Conservation (phyloP, 768 basidiomycete genomes). For the Inosperma sp. region DNA sequence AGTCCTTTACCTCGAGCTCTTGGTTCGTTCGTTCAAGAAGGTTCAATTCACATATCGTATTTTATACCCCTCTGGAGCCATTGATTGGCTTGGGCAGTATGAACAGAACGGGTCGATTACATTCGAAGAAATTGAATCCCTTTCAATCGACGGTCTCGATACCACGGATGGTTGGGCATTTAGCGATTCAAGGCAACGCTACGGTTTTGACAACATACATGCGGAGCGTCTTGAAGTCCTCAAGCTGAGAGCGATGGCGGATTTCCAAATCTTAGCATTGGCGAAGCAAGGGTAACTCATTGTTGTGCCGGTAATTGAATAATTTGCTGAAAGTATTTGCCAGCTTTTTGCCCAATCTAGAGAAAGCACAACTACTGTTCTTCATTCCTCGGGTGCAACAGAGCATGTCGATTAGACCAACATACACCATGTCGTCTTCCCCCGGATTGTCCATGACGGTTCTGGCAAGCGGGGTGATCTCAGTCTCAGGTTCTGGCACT, state of each 20-base stretch:
- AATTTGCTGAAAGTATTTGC: slow-evolving; percentile 5
- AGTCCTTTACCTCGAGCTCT: slow-evolving; percentile 8
- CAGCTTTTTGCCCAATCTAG: slow-evolving; percentile 19
- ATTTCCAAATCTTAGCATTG: slow-evolving; percentile 21
- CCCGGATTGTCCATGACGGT: slow-evolving; percentile 24
- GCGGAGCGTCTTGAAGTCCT: slow-evolving; percentile 12
- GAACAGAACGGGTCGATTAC: slow-evolving; percentile 40
- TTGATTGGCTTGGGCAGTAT: slow-evolving; percentile 44
- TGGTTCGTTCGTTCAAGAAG: background rate
- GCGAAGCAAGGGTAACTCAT: slow-evolving; percentile 18
- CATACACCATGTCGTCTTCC: slow-evolving; percentile 30
- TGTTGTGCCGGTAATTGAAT: background rate
- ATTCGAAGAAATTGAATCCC: slow-evolving; percentile 22
- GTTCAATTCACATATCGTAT: slow-evolving; percentile 50
- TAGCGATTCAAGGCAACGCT: slow-evolving; percentile 1
- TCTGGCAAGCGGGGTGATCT: slow-evolving; percentile 22
- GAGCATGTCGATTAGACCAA: slow-evolving; percentile 21
- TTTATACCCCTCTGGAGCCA: slow-evolving; percentile 37
- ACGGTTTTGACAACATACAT: slow-evolving; percentile 2
- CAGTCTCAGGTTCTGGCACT: slow-evolving; percentile 27
- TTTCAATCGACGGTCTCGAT: slow-evolving; percentile 5
- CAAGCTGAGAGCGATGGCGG: slow-evolving; percentile 5
- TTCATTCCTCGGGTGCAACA: slow-evolving; percentile 26
- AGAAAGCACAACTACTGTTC: slow-evolving; percentile 27
- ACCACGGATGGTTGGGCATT: slow-evolving; percentile 23